Conservation (phyloP, 257 asterid genomes). For the Buddleja alternifolia region DNA sequence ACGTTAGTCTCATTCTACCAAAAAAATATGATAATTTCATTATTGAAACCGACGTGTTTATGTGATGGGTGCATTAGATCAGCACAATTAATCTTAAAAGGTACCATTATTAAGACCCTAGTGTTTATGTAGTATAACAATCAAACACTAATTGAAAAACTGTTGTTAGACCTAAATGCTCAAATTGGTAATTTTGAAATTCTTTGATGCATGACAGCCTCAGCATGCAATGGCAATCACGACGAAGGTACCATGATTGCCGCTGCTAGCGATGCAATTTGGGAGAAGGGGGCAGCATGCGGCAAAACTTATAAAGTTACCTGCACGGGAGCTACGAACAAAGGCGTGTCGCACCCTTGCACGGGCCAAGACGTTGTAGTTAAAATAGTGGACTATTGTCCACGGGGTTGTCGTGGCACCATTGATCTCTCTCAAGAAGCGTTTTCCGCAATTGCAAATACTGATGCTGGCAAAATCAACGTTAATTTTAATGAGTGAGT, state of each 20-base stretch:
- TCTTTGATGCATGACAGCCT: constrained; percentile 29
- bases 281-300: constrained; percentile 44
- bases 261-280: constrained; percentile 45
- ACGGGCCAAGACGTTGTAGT: constrained; percentile 41
- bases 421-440: constrained; percentile 62
- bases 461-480: constrained; percentile 49
- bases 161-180: too few species aligned
- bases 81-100: too few species aligned
- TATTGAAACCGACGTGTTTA: too few species aligned
- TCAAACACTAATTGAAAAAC: too few species aligned
- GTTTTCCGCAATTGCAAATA: constrained; percentile 45
- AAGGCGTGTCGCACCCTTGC: constrained; percentile 50
- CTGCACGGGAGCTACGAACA: constrained; percentile 52
- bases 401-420: constrained; percentile 46
- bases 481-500: constrained; percentile 38
- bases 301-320: constrained; percentile 41
- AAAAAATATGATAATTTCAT: too few species aligned
- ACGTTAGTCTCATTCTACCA: too few species aligned
- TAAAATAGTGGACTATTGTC: constrained; percentile 44
- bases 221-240: constrained; percentile 43
- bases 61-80: too few species aligned
- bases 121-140: too few species aligned
- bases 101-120: too few species aligned
- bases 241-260: constrained; percentile 51
- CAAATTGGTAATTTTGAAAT: too few species aligned